phyloP scores from a whole-genome alignment of 164 flowering plant genomes.

The Piper betle region DNA sequence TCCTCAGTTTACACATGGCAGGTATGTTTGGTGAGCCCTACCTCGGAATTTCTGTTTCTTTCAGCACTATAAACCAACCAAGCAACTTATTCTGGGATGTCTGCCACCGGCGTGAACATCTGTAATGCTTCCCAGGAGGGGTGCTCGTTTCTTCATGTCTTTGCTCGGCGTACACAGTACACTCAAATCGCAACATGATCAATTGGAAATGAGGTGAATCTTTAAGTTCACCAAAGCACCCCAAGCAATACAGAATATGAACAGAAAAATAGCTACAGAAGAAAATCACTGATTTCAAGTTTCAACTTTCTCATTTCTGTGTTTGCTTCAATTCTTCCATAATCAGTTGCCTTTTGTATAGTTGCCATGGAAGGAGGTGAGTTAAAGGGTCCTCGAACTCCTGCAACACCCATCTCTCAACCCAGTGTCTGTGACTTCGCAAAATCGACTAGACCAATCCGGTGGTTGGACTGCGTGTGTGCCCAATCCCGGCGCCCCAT shows the following conservation, averaged over 20 bases:
- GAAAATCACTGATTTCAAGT: not conserved
- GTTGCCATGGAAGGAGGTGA: constrained; percentile 56
- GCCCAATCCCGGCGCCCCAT: constrained; percentile 82
- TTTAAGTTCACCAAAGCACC: not conserved
- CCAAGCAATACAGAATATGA: too few relatives aligned
- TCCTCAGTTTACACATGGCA: not conserved
- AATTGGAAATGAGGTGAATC: not conserved
- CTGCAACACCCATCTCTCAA: constrained; percentile 38
- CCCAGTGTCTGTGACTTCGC: constrained; percentile 59
- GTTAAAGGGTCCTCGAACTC: constrained; percentile 22
- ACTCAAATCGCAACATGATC: too few relatives aligned
- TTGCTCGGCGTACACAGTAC: too few relatives aligned
- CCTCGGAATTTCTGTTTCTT: too few relatives aligned
- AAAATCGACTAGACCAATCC: constrained; percentile 65
- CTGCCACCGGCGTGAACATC: too few relatives aligned
- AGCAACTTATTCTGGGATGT: too few relatives aligned
- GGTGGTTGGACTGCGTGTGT: constrained; percentile 57
- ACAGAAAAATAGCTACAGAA: too few relatives aligned
- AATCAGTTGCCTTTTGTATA: constrained; percentile 6
- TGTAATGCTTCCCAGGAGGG: too few relatives aligned
- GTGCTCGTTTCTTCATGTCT: too few relatives aligned
- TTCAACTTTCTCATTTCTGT: not conserved
- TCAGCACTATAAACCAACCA: too few relatives aligned
- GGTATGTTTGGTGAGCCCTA: too few relatives aligned
- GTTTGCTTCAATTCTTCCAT: not conserved